phyloP scores from a whole-genome alignment of 2,329 filamentous ascomycete species.

The Ilyonectria mors-panacis region DNA sequence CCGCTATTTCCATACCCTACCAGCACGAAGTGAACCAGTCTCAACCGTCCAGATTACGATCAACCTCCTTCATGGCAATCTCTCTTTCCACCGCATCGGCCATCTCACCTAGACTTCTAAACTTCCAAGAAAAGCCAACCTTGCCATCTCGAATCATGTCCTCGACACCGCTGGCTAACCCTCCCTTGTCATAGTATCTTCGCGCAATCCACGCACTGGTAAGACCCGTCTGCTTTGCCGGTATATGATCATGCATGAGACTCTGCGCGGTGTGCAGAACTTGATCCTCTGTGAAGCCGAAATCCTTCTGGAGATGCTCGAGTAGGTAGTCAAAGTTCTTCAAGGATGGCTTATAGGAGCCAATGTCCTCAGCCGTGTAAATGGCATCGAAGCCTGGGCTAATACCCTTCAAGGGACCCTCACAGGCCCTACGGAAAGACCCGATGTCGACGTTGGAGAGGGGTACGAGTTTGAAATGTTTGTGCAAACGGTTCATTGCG shows the following conservation, averaged over 20 bases:
- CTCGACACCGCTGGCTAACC: conserved; percentile 40
- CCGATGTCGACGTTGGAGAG: conserved; percentile 72
- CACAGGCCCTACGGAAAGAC: conserved; percentile 47
- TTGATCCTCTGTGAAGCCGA: conserved; percentile 66
- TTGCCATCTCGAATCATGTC: conserved; percentile 55
- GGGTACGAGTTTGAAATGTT: conserved; percentile 71
- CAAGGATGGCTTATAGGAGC: conserved; percentile 77
- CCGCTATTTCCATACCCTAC: not conserved
- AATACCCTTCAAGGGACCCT: conserved; percentile 61
- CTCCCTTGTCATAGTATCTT: conserved; percentile 56
- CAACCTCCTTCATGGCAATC: not conserved
- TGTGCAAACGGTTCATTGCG: conserved; percentile 64
- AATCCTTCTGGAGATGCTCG: conserved; percentile 63
- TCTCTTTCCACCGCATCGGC: conserved; percentile 68
- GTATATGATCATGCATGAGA: conserved; percentile 76
- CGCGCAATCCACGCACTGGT: conserved; percentile 77
- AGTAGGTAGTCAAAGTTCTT: conserved; percentile 79
- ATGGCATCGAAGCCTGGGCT: conserved; percentile 68
- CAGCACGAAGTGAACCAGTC: not conserved
- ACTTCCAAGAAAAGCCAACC: conserved; percentile 63
- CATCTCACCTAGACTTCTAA: conserved; percentile 71
- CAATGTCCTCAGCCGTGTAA: conserved; percentile 80
- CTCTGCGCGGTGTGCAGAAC: conserved; percentile 80
- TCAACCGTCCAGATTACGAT: not conserved
- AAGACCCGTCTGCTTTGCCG: conserved; percentile 73